Evolutionary conservation across 2,329 filamentous ascomycete species (phyloP).

Genomic region (Lecanicillium sp.): DNA sequence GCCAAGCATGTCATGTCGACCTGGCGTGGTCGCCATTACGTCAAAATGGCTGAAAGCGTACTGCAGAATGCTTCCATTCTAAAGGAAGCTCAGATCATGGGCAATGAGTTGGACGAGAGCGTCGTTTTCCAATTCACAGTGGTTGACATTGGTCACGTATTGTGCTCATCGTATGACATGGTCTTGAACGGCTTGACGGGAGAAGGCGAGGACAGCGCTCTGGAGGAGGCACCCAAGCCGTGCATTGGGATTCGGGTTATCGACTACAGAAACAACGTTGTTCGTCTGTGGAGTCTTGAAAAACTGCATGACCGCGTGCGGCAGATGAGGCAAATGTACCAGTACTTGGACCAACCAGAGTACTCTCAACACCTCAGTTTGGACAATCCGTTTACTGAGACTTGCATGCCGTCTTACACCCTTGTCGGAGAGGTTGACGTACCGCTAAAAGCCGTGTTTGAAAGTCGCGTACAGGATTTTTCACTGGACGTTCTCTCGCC

Average conservation of each 20-base stretch:
- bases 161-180: constrained; percentile 94
- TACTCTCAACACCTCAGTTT: constrained; percentile 89
- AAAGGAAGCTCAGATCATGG: constrained; percentile 97
- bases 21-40: constrained; percentile 81
- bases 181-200: constrained; percentile 83
- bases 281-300: constrained; percentile 90
- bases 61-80: constrained; percentile 79
- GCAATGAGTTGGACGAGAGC: constrained; percentile 86
- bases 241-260: constrained; percentile 86
- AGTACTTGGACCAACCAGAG: constrained; percentile 91
- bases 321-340: constrained; percentile 93
- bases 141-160: constrained; percentile 77
- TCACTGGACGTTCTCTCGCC: constrained; percentile 84
- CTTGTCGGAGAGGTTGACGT: constrained; percentile 90
- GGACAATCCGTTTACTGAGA: constrained; percentile 87
- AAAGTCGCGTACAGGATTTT: constrained; percentile 91
- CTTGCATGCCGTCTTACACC: constrained; percentile 86
- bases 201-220: constrained; percentile 73
- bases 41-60: constrained; percentile 88
- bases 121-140: constrained; percentile 94
- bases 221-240: constrained; percentile 78
- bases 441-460: constrained; percentile 85
- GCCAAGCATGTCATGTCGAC: constrained; percentile 60
- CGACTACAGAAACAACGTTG: constrained; percentile 78
- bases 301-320: constrained; percentile 83